Evolutionary conservation across 352 stramenopile genomes (phyloP).

Genomic region (Pythium grandisporangium): DNA sequence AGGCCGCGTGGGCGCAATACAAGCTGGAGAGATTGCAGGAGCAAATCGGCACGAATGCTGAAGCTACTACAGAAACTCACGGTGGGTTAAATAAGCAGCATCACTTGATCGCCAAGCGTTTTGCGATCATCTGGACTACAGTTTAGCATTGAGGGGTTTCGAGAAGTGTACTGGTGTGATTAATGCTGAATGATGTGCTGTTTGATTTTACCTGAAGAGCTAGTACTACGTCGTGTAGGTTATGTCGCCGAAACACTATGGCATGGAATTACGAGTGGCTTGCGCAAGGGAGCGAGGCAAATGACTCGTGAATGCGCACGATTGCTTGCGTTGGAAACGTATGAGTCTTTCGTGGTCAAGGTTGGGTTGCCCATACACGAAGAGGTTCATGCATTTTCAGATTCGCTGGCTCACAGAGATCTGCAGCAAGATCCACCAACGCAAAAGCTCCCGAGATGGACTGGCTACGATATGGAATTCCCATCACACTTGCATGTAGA

Average conservation of each 20-base stretch:
- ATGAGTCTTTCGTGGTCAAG: conserved; percentile 9
- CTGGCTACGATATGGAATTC: neutral
- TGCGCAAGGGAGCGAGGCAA: neutral
- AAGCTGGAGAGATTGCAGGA: conserved; percentile 3
- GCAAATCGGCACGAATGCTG: conserved; percentile 5
- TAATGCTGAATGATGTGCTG: too few species aligned
- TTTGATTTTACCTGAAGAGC: too few species aligned
- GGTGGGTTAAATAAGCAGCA: too few species aligned
- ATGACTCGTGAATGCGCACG: conserved; percentile 8
- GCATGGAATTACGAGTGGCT: conserved; percentile 1
- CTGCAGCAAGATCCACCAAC: conserved; percentile 5
- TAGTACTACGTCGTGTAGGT: conserved; percentile 14
- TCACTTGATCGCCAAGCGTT: too few species aligned
- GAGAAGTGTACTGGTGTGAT: too few species aligned
- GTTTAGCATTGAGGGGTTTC: too few species aligned
- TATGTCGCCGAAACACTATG: conserved; percentile 14
- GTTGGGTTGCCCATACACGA: conserved; percentile 14
- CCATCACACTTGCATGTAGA: neutral
- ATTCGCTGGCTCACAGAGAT: conserved; percentile 9
- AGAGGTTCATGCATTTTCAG: conserved; percentile 22
- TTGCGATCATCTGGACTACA: too few species aligned
- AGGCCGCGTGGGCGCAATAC: conserved; percentile 15
- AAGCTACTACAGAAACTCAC: too few species aligned
- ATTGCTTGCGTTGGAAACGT: conserved; percentile 9
- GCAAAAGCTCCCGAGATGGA: conserved; percentile 5